Evolutionary conservation across 2,329 filamentous ascomycete species (phyloP).

Genomic region (Simplicillium sp.): DNA sequence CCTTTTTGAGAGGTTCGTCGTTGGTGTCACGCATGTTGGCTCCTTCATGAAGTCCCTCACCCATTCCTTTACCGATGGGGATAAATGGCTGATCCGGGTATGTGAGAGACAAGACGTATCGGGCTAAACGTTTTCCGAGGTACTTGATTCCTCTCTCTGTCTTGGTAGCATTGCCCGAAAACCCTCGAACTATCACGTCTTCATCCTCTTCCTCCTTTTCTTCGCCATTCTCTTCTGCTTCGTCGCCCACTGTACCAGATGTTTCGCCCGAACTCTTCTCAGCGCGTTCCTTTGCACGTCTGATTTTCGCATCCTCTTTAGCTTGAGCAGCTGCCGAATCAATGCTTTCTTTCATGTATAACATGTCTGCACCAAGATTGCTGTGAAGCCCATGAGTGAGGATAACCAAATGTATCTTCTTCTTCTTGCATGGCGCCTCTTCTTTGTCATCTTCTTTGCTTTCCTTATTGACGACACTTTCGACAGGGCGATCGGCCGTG

Average conservation of each 20-base stretch:
- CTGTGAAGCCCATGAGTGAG: constrained; percentile 93
- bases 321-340: constrained; percentile 72
- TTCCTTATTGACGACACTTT: constrained; percentile 22
- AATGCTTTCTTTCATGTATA: constrained; percentile 95
- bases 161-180: constrained; percentile 77
- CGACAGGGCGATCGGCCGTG: constrained; percentile 20
- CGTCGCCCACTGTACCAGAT: too few relatives aligned
- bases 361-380: constrained; percentile 92
- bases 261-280: constrained; percentile 7
- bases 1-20: constrained; percentile 34
- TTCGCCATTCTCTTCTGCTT: constrained; percentile 14
- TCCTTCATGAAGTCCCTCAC: constrained; percentile 30
- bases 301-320: constrained; percentile 55
- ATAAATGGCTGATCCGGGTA: constrained; percentile 89
- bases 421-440: constrained; percentile 41
- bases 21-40: constrained; percentile 30
- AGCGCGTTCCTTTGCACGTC: constrained; percentile 42
- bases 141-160: constrained; percentile 97
- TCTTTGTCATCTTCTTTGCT: constrained; percentile 15
- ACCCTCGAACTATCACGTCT: constrained; percentile 82
- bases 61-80: constrained; percentile 46
- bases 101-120: constrained; percentile 80
- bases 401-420: constrained; percentile 83
- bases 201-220: constrained; percentile 55
- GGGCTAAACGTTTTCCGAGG: constrained; percentile 85